Evolutionary conservation across 805 yeast genomes (phyloP).

Genomic region (Ogataea trehaloabstinens): DNA sequence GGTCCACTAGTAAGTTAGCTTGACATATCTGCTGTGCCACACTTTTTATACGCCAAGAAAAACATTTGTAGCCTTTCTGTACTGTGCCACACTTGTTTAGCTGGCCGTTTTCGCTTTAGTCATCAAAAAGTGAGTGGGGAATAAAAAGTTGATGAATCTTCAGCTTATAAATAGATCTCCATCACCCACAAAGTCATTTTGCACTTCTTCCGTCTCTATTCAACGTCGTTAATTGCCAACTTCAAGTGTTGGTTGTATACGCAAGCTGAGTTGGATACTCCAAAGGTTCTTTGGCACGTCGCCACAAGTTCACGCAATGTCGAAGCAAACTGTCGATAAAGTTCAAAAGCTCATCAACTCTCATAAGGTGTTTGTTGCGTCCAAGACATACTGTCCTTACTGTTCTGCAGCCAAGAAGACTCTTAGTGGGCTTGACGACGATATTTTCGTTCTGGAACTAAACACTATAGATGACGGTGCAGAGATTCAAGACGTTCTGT

Average conservation of each 20-base stretch:
- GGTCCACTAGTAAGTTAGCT: background rate
- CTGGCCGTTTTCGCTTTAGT: too few relatives aligned
- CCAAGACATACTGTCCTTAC: conserved; percentile 74
- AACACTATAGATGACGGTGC: conserved; percentile 63
- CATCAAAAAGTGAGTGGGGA: too few relatives aligned
- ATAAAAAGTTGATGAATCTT: too few relatives aligned
- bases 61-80: background rate
- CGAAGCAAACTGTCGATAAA: conserved; percentile 53
- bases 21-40: background rate
- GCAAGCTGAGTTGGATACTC: conserved; percentile 29
- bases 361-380: conserved; percentile 75
- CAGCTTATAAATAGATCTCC: too few relatives aligned
- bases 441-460: conserved; percentile 55
- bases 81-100: too few relatives aligned
- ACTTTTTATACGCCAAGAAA: background rate
- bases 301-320: conserved; percentile 44
- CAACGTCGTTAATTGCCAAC: too few relatives aligned
- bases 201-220: too few relatives aligned
- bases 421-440: conserved; percentile 35
- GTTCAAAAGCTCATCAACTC: conserved; percentile 63
- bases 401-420: conserved; percentile 52
- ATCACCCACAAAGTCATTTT: too few relatives aligned
- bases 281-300: conserved; percentile 29
- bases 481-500: conserved; percentile 77
- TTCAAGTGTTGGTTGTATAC: too few relatives aligned